Evolutionary conservation across 352 stramenopile genomes (phyloP).

Genomic region (Pythium brassicae): DNA sequence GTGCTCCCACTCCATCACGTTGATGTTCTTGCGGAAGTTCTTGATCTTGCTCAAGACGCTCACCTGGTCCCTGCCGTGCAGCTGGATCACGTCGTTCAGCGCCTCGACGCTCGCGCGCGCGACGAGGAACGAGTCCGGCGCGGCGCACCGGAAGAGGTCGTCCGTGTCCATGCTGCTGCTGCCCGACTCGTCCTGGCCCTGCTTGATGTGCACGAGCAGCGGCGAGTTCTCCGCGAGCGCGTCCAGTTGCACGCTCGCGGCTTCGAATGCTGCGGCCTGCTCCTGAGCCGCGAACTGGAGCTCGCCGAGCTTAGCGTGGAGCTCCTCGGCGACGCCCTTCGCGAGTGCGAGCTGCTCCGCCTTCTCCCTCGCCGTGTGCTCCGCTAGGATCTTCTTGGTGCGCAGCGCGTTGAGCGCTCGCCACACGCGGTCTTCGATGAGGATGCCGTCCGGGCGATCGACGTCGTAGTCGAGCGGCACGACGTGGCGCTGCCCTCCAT

Average conservation of each 20-base stretch:
- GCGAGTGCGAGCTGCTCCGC: constrained; percentile 47
- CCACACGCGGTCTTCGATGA: constrained; percentile 70
- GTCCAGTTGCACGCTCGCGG: constrained; percentile 23
- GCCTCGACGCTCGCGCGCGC: constrained; percentile 70
- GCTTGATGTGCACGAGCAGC: constrained; percentile 86
- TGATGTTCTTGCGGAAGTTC: constrained; percentile 93
- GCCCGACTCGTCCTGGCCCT: constrained; percentile 88
- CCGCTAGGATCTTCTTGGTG: constrained; percentile 57
- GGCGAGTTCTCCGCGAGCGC: constrained; percentile 56
- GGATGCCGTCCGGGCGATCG: constrained; percentile 57
- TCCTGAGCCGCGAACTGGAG: constrained; percentile 33
- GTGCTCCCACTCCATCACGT: constrained; percentile 93
- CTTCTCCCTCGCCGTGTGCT: constrained; percentile 48
- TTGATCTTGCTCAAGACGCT: constrained; percentile 85
- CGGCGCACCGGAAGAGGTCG: constrained; percentile 25
- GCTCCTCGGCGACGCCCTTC: constrained; percentile 48
- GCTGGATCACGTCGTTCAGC: constrained; percentile 85
- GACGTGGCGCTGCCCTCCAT: constrained; percentile 27
- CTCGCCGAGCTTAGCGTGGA: constrained; percentile 36
- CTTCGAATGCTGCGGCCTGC: constrained; percentile 9
- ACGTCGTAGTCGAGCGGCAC: constrained; percentile 65
- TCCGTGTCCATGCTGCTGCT: constrained; percentile 43
- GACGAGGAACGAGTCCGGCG: constrained; percentile 64
- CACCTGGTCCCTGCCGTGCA: constrained; percentile 86
- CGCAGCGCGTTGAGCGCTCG: constrained; percentile 55